phyloP scores from a whole-genome alignment of 2,329 filamentous ascomycete species.

The Hypocrella siamensis region DNA sequence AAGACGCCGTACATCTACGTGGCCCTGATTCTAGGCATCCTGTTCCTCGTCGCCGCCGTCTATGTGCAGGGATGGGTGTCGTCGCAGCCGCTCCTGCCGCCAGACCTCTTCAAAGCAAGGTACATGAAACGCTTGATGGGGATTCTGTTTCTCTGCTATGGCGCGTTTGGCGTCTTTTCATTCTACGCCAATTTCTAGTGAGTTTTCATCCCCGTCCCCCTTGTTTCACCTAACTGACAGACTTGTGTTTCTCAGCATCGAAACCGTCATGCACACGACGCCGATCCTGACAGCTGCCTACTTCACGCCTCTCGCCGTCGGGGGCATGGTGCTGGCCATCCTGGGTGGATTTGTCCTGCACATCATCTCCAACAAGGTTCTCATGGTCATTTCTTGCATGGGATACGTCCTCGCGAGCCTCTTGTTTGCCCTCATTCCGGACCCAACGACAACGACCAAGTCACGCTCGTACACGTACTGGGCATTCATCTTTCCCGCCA shows the following conservation, averaged over 20 bases:
- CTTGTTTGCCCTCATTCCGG: constrained; percentile 48
- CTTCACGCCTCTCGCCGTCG: constrained; percentile 51
- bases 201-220: constrained; percentile 11
- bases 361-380: constrained; percentile 42
- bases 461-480: constrained; percentile 36
- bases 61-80: constrained; percentile 63
- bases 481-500: constrained; percentile 58
- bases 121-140: constrained; percentile 49
- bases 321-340: constrained; percentile 49
- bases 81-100: constrained; percentile 50
- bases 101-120: constrained; percentile 52
- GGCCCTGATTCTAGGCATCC: constrained; percentile 44
- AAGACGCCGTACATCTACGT: constrained; percentile 56
- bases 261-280: constrained; percentile 39
- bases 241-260: constrained; percentile 29
- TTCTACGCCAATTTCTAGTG: constrained; percentile 57
- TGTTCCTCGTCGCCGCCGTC: constrained; percentile 42
- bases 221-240: neutral
- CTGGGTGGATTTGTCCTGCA: constrained; percentile 53
- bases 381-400: constrained; percentile 45
- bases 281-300: constrained; percentile 52
- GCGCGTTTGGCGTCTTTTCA: constrained; percentile 51
- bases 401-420: constrained; percentile 43
- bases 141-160: constrained; percentile 51
- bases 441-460: constrained; percentile 17